Conservation (phyloP, 495 filamentous ascomycete species). For the Penicillium cinerascens region DNA sequence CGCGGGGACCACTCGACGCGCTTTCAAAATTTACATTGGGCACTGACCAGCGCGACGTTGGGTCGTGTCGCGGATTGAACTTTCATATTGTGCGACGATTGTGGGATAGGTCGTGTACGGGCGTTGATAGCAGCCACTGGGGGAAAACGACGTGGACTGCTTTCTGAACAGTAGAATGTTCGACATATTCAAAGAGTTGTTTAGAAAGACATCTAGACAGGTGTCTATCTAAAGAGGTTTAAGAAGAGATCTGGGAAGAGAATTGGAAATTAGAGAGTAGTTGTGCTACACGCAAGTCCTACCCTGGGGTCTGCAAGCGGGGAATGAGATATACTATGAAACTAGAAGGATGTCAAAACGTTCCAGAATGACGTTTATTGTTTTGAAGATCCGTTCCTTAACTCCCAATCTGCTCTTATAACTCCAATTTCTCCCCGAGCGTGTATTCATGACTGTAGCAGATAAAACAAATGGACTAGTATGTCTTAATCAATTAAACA, state of each 20-base stretch:
- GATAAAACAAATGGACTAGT: background rate
- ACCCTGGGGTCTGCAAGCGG: too few species aligned
- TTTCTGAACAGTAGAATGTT: too few species aligned
- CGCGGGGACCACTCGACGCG: background rate
- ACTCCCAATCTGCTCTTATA: background rate
- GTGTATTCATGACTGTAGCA: constrained; percentile 1
- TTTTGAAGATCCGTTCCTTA: background rate
- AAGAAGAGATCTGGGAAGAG: too few species aligned
- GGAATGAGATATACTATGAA: background rate
- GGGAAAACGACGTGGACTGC: too few species aligned
- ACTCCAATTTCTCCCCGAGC: background rate
- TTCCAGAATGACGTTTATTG: background rate
- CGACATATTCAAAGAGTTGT: too few species aligned
- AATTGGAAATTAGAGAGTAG: too few species aligned
- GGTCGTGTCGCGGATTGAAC: background rate
- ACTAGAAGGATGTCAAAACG: background rate
- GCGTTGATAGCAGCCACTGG: too few species aligned
- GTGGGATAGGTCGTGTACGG: background rate
- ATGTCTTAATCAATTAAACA: background rate
- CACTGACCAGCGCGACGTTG: background rate
- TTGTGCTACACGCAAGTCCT: too few species aligned
- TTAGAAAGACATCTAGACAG: too few species aligned
- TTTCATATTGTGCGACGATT: background rate
- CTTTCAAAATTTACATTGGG: background rate
- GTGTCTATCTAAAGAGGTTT: too few species aligned